Base-by-base conservation (phyloP, 2,329 filamentous ascomycete species). In the Colletotrichum camelliae region DNA sequence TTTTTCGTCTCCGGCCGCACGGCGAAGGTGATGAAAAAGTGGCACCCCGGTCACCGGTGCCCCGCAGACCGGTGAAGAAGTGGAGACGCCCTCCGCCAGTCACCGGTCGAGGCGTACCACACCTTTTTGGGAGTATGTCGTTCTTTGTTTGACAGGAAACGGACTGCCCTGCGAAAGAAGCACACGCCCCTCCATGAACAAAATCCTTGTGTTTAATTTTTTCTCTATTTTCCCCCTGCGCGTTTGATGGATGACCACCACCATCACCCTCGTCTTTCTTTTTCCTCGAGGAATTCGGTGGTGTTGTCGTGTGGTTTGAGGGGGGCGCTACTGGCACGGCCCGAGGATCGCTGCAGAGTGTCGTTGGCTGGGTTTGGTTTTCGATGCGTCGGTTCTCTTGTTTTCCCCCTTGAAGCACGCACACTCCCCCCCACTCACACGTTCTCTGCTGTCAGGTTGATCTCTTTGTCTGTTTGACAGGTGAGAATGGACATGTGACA, bases 1-100 rank as follows among this genome's bases (percentile, higher is more conserved):
- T 13, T 60, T 68, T 61, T 24, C 37, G 52, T 61, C 55, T 52
- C 52, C 35, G 16, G 37, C 43, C 52, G 35, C 37, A 31, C 12
- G 31, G 37, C 39, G 18, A 37, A 64, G 15, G 58, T n/a, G 57
- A 35, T 27, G 31, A 31, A 66, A 55, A 39, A 66, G 61, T 67
- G 55, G 62, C 6, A 65, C 74, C 74, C 74, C 74, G 70, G 74
- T 75, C 74, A 75, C 74, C 74, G 74, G 65, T 15, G 16, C 60
- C 58, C 71, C 71, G 74, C 74, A 70, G 52, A 76, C 66, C 74
- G 74, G 74, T 76, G 65, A 76, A 71, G 74, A 75, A 71, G 74
- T 76, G 74, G 74, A 64, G 62, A 52, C 71, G 18, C 13, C 58
- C 33, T 60, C 52, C 74, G 70, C 74, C 74, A 75, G 74, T 75